Conservation (phyloP, 2,329 filamentous ascomycete genomes). For the Cercospora sp. region DNA sequence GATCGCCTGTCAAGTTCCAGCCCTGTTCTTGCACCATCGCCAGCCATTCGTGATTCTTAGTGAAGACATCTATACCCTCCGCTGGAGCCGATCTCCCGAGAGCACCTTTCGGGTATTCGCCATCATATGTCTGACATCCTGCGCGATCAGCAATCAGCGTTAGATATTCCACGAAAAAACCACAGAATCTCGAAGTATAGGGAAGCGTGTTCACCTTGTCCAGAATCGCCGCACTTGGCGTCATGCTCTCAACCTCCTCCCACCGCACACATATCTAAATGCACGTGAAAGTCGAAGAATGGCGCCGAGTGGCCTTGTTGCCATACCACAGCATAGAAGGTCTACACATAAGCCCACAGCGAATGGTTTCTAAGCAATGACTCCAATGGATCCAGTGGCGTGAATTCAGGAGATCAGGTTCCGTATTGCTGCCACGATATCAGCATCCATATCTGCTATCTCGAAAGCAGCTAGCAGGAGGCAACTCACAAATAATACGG, state of each 20-base stretch:
- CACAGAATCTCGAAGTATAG: not conserved
- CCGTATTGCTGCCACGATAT: not conserved
- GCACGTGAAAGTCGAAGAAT: not conserved
- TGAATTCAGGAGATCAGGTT: not conserved
- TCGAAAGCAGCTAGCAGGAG: too few relatives aligned
- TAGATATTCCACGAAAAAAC: not conserved
- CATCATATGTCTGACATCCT: not conserved
- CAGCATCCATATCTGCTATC: too few relatives aligned
- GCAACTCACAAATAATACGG: not conserved
- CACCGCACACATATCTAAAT: not conserved
- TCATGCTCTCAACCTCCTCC: not conserved
- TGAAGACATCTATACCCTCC: not conserved
- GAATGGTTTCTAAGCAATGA: conserved; percentile 15
- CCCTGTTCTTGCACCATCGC: too few relatives aligned
- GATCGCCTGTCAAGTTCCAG: too few relatives aligned
- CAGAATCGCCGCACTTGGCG: not conserved
- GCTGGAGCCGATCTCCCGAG: not conserved
- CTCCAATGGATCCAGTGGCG: not conserved
- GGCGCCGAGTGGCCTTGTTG: not conserved
- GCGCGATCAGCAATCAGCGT: not conserved
- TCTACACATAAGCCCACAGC: conserved; percentile 10
- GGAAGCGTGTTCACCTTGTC: not conserved
- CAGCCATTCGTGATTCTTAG: not conserved
- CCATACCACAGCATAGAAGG: not conserved
- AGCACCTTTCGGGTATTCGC: not conserved